Conservation (phyloP, 176 grass and related monocot species). For the Saccharum spontaneum region DNA sequence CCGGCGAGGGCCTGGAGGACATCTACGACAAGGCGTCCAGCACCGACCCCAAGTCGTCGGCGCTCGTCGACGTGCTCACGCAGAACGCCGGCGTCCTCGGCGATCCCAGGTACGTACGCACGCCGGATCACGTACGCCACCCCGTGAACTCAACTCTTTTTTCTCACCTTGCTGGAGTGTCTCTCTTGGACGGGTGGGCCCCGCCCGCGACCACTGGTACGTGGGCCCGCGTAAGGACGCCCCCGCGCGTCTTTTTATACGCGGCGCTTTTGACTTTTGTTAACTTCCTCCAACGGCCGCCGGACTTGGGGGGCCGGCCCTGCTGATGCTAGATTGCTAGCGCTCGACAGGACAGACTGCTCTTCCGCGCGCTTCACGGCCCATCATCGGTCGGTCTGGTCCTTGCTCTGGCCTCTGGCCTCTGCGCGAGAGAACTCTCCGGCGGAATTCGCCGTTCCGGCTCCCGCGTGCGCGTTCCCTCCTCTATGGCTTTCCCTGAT, state of each 20-base stretch:
- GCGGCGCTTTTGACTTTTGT: neutral
- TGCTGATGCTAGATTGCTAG: too few species aligned
- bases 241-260: neutral
- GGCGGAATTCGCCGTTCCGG: neutral
- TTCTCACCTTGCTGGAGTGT: too few species aligned
- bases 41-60: slow-evolving; percentile 64
- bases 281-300: slow-evolving; percentile 14
- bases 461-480: neutral
- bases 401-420: too few species aligned
- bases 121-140: too few species aligned
- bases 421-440: neutral
- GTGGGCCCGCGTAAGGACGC: neutral
- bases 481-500: too few species aligned
- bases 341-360: too few species aligned
- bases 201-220: neutral
- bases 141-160: too few species aligned
- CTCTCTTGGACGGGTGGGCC: neutral
- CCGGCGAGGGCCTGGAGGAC: slow-evolving; percentile 68
- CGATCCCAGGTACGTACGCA: slow-evolving; percentile 53
- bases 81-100: slow-evolving; percentile 82
- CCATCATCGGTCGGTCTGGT: too few species aligned
- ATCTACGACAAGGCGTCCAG: slow-evolving; percentile 72
- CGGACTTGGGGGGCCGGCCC: too few species aligned
- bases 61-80: slow-evolving; percentile 83
- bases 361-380: too few species aligned